Conservation (phyloP, 176 grass and related monocot species). For the Guadua angustifolia region DNA sequence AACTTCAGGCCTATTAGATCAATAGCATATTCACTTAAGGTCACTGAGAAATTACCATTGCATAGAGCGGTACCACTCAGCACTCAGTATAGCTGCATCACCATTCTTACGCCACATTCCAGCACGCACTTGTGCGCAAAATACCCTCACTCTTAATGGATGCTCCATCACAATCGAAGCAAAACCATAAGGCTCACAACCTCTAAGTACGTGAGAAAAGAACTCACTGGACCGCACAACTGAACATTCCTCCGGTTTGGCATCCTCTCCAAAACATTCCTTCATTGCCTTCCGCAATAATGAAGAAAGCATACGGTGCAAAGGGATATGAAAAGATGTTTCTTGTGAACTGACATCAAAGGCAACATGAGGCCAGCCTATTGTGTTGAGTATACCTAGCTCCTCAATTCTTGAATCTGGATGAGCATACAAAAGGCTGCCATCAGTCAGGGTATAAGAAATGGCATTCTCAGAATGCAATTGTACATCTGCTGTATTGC, state of each 20-base stretch:
- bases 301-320: conserved; percentile 94
- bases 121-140: conserved; percentile 92
- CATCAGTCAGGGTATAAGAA: conserved; percentile 62
- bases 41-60: conserved; percentile 74
- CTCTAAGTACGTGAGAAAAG: conserved; percentile 64
- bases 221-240: conserved; percentile 60
- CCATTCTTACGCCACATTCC: conserved; percentile 99
- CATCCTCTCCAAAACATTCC: conserved; percentile 68
- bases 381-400: conserved; percentile 65
- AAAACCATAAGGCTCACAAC: conserved; percentile 69
- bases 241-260: conserved; percentile 51
- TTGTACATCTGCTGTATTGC: conserved; percentile 37
- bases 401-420: conserved; percentile 67
- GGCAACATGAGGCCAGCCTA: conserved; percentile 71
- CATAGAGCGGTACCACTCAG: conserved; percentile 85
- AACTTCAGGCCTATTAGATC: conserved; percentile 32
- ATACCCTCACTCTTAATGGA: conserved; percentile 89
- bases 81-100: conserved; percentile 78
- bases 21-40: conserved; percentile 31
- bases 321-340: conserved; percentile 95
- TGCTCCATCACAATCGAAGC: conserved; percentile 96
- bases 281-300: conserved; percentile 73
- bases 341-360: conserved; percentile 96
- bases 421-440: conserved; percentile 64
- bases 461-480: conserved; percentile 52